Base-by-base conservation (phyloP, 495 filamentous ascomycete species). In the Trichoderma erinaceum region DNA sequence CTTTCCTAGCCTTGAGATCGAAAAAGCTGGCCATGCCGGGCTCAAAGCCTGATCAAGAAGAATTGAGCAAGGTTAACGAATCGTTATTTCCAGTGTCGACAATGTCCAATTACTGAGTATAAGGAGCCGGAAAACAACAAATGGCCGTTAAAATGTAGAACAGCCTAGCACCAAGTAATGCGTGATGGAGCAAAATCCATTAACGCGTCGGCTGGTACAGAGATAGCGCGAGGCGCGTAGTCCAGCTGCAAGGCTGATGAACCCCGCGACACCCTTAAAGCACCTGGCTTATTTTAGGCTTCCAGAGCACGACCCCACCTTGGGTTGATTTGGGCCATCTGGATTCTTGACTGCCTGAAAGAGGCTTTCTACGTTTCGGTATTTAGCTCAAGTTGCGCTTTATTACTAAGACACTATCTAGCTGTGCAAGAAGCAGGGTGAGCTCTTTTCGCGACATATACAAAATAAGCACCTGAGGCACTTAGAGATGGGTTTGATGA, bases 1-100 rank as follows among this genome's bases (percentile, higher is more conserved):
- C 92, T 78, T 92, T 91, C 32, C 93, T 90, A 52, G 93, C 95
- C 79, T 93, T 97, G 71, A 97, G 85, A 76, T 95, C 92, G 78
- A 99, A 99, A 80, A 98, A 99, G 75, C 82, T 93, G 38, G 91
- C 86, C 86, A 90, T 90, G 41, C 23, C 64, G 32, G 25, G 6
- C 11, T 25, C 44, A 1, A 16, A 29, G 50, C 50, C 8, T 32
- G 4, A 32, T 61, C 4, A 35, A 61, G 27, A 61, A 25, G n/a
- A 18, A 3, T 7, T 13, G 25, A 3, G 16, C 2, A 18, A 29
- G 52, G 21, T 23, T 7, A 11, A 6, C 43, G 43, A 46, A 46
- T 18, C 18, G 43, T 18, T 46, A 5, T 13, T 10, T 11, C 4
- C 43, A 46, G 43, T 16, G 43, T 46, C 12, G 43, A 44, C 4